A percentile compares a stretch with the other conserved stretches of the same genome.
These are phyloP conservation scores for Babesia ovata DNA, from an alignment of 169 alveolate genomes.

Conservation along the genomic window DNA sequence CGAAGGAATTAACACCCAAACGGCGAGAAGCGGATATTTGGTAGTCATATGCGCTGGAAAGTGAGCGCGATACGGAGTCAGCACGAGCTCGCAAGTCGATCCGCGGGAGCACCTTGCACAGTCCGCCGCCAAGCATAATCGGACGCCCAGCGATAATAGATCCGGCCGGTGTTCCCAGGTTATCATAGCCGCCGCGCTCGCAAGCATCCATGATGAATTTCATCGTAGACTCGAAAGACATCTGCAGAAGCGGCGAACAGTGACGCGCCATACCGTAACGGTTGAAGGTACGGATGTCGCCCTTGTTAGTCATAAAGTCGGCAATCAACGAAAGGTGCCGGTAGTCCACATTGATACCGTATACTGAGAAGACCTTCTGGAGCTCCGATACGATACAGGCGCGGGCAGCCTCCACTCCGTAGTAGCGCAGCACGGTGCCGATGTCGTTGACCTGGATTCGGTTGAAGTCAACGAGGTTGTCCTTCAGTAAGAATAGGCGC, in stretches of 20 bases:
- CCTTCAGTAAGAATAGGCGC: constrained; percentile 71
- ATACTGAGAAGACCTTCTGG: constrained; percentile 91
- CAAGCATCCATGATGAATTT: constrained; percentile 91
- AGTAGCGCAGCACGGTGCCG: constrained; percentile 87
- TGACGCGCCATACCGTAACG: constrained; percentile 87
- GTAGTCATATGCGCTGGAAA: constrained; percentile 24
- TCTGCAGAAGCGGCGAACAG: constrained; percentile 93
- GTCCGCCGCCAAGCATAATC: constrained; percentile 51
- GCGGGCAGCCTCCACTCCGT: constrained; percentile 99
- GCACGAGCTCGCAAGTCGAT: constrained; percentile 5
- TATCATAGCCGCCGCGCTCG: constrained; percentile 76
- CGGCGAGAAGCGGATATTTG: constrained; percentile 15
- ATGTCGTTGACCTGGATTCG: constrained; percentile 92
- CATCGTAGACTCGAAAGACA: constrained; percentile 96
- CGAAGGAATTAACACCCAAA: constrained; percentile 30
- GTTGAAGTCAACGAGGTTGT: constrained; percentile 85
- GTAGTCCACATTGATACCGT: constrained; percentile 95
- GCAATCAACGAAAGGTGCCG: constrained; percentile 95
- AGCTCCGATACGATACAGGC: constrained; percentile 92
- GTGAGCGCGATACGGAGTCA: not conserved
- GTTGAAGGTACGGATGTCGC: constrained; percentile 54
- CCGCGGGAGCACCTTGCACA: constrained; percentile 52
- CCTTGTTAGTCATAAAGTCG: constrained; percentile 94
- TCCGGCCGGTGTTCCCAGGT: constrained; percentile 78
- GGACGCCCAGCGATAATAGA: constrained; percentile 72